Base-by-base conservation (phyloP, 495 filamentous ascomycete genomes). In the Xylaria palmicola region DNA sequence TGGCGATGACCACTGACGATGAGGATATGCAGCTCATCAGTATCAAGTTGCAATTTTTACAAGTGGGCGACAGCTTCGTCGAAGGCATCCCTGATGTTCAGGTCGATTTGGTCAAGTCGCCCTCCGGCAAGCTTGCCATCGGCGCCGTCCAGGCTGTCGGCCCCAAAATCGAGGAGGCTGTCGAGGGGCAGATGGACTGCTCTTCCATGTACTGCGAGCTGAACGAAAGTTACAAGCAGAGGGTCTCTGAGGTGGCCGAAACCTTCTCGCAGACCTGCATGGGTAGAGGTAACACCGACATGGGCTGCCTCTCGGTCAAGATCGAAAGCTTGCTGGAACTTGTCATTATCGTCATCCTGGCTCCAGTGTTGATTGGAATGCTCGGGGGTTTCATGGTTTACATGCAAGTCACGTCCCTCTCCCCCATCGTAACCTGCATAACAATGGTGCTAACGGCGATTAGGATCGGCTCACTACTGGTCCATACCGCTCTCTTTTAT, bases 341-440 rank as follows among this genome's bases (percentile, higher is more conserved):
- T n/a, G n/a, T n/a, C n/a, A n/a, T n/a, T n/a, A n/a, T n/a, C n/a
- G n/a, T n/a, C n/a, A n/a, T 85, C 32, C 64, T 85, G 19, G 69
- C 85, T 22, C 83, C 82, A 0, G 69, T 84, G 20, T 59, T 80
- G 15, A 68, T 85, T 47, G 83, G 83, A 49, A 74, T 85, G 44
- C 68, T 78, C 27, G 80, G 79, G 53, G 83, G 82, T 63, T 72
- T 85, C n/a, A 71, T 70, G 45, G 75, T 79, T 48, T 81, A 79
- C 74, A 64, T 82, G 79, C 80, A 71, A 72, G 78, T 74, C 56
- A 49, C 26, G 12, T 22, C 24, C 5, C 17, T 13, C 19, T 48
- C 15, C 15, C 41, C 1, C 10, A 37, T 34, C 19, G 20, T 27
- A n/a, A 30, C 8, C 27, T 30, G 44, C 9, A 7, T 40, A 20